These are phyloP conservation scores for Camelina neglecta DNA, from an alignment of 345 rosid genomes.

Conservation along the genomic window DNA sequence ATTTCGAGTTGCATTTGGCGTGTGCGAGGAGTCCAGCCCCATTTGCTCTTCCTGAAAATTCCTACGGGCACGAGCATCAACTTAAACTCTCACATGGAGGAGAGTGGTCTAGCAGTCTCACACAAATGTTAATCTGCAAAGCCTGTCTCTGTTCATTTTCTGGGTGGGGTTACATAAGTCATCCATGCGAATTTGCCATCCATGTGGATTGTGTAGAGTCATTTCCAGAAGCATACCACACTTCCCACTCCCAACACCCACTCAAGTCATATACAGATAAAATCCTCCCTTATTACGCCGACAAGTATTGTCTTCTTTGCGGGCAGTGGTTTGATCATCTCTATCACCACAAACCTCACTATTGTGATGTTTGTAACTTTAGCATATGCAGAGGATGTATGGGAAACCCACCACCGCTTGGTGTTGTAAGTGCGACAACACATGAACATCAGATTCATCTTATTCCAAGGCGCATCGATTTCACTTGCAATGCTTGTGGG, in stretches of 20 bases:
- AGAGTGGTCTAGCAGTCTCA: no score
- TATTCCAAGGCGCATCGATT: background rate
- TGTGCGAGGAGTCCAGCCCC: background rate
- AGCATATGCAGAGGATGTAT: background rate
- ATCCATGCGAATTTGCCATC: background rate
- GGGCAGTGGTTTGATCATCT: fast-evolving
- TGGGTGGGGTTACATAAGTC: no score
- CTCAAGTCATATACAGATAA: background rate
- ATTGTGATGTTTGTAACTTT: constrained; percentile 27
- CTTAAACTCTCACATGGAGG: background rate
- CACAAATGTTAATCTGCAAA: no score
- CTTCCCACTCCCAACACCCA: constrained; percentile 12
- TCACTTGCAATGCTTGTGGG: background rate
- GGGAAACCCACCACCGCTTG: background rate
- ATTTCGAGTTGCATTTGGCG: constrained; percentile 1
- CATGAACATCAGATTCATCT: constrained; percentile 25
- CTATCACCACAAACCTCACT: background rate
- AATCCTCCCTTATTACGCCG: background rate
- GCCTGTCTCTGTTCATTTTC: no score
- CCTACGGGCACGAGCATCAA: background rate
- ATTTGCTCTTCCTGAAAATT: background rate
- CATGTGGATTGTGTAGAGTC: background rate
- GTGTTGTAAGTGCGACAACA: background rate
- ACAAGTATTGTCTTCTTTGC: background rate
- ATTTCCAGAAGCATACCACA: constrained; percentile 12